Evolutionary conservation across 208 protist genomes (phyloP).

Genomic region (Leishmania tropica): DNA sequence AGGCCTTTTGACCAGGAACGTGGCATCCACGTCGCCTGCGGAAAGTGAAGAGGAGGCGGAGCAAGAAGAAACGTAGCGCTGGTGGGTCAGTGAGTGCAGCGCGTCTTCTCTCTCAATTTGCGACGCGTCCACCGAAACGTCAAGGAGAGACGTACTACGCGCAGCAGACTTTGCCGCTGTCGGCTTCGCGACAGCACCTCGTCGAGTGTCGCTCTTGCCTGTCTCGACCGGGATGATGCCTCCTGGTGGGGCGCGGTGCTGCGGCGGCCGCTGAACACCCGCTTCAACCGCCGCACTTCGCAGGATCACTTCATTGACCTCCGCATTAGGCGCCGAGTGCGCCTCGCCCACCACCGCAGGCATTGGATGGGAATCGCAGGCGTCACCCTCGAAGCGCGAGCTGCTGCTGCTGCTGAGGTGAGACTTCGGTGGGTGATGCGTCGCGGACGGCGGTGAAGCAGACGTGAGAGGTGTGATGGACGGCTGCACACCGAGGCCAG

Average conservation of each 20-base stretch:
- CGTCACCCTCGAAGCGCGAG: conserved; percentile 10
- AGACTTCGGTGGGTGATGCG: background rate
- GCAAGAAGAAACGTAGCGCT: background rate
- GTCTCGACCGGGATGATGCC: conserved; percentile 7
- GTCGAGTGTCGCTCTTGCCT: background rate
- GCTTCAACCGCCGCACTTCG: background rate
- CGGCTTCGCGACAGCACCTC: background rate
- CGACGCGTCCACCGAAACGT: background rate
- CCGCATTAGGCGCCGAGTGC: background rate
- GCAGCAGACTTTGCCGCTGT: background rate
- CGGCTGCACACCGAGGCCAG: background rate
- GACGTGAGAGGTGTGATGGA: background rate
- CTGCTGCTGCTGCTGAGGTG: conserved; percentile 20
- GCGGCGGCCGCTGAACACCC: background rate
- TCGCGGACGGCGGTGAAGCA: background rate
- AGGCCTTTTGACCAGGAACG: background rate
- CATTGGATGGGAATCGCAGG: conserved; percentile 15
- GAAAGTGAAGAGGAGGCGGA: background rate
- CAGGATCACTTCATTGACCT: background rate
- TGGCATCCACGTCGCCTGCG: background rate
- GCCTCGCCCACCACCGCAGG: conserved; percentile 5
- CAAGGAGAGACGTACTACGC: background rate
- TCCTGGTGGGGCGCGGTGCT: conserved; percentile 8
- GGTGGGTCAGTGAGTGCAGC: background rate
- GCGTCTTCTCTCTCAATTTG: background rate